Base-by-base conservation (phyloP, 768 basidiomycete genomes). In the Boletus fagicola region DNA sequence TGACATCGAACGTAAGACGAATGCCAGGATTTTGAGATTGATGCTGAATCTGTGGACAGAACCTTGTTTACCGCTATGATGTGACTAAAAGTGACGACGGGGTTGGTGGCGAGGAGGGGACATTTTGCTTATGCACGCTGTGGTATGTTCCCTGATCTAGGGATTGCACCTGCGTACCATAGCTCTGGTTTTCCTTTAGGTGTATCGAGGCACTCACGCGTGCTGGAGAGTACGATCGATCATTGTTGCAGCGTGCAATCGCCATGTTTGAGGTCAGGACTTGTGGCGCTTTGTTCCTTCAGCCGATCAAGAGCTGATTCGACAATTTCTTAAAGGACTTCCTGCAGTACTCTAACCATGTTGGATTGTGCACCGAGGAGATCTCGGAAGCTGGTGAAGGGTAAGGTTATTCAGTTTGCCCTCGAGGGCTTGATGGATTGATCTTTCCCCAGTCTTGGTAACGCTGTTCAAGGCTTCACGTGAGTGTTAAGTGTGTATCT, bases 61-160 rank as follows among this genome's bases (percentile, higher is more conserved):
- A 86, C 63, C 80, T 93, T 11, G 90, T 93, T 7, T 96, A 90
- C 68, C 86, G 95, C 9, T 98, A 98, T 71, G 93, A 98, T 68
- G 87, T 90, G 13, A 75, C 71, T 26, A 90, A 90, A 69, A 86
- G 91, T 0, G 87, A 90, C 56, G 96, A 98, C 64, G 96, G 96
- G 8, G 93, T 98, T 13, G 95, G 96, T 2, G 94, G 95, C 1
- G 92, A 96, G 61, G 95, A 97, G 73, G 95, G 95, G 2, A 94
- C 91, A 0, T 97, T 98, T 74, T 92, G 92, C 58, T 76, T 98
- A 47, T 94, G 92, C 66, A 92, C 90, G 0, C 71, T 92, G 8
- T 92, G 89, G 90, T 88, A 51, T 7, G 76, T 70, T 47, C 20
- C 26, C 11, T 9, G 6, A 30, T 51, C 18, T 16, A 2, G 15